Conservation (phyloP, 306 rosid genomes). For the Fragaria ananassa region DNA sequence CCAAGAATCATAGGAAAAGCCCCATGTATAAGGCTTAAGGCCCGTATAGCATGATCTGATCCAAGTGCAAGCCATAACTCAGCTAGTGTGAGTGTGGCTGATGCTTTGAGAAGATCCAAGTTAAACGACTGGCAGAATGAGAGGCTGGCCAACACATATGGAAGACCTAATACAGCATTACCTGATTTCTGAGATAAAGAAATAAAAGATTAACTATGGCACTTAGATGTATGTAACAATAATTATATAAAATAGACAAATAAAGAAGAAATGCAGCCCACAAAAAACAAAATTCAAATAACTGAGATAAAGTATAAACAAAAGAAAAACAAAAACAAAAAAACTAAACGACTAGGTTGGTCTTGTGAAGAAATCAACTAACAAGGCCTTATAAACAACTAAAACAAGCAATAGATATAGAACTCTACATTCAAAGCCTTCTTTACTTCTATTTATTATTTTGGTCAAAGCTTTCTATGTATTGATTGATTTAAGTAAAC, state of each 20-base stretch:
- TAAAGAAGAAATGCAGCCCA: not conserved
- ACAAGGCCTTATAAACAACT: not conserved
- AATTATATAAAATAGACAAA: not conserved
- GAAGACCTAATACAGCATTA: slow-evolving; percentile 85
- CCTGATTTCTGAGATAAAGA: slow-evolving; percentile 75
- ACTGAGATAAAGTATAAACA: not conserved
- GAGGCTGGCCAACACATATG: slow-evolving; percentile 93
- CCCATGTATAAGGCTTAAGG: slow-evolving; percentile 79
- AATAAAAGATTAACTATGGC: not conserved
- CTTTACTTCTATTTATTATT: not conserved
- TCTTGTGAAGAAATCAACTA: not conserved
- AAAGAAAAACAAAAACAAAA: not conserved
- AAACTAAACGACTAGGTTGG: not conserved
- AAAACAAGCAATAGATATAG: not conserved
- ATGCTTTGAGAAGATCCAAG: slow-evolving; percentile 95
- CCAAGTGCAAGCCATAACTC: slow-evolving; percentile 96
- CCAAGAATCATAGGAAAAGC: slow-evolving; percentile 94
- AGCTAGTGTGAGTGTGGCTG: slow-evolving; percentile 81
- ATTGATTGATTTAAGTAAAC: not conserved
- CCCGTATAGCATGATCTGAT: slow-evolving; percentile 81
- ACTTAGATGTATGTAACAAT: not conserved
- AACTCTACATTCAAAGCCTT: not conserved
- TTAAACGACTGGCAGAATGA: slow-evolving; percentile 92
- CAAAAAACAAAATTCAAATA: not conserved
- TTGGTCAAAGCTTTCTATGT: not conserved